Evolutionary conservation across 768 basidiomycete genomes (phyloP).

Genomic region (Lentinula guzmanii): DNA sequence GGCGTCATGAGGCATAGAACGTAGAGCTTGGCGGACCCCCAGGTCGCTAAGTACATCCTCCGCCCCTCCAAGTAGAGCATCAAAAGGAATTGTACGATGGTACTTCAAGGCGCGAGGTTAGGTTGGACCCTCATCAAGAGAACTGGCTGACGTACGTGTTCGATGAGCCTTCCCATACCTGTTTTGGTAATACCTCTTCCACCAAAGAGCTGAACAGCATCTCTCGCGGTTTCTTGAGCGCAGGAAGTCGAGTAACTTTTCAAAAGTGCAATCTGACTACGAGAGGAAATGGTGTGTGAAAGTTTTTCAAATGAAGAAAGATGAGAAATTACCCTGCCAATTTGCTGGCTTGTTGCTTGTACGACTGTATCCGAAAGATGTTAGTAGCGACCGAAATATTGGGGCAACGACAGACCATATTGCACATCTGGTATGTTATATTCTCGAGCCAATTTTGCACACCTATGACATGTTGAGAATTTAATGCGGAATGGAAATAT

Average conservation of each 20-base stretch:
- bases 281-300: not conserved
- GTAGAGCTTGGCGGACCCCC: slow-evolving; percentile 76
- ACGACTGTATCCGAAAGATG: slow-evolving; percentile 30
- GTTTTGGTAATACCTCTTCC: slow-evolving; percentile 80
- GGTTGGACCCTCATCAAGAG: not conserved
- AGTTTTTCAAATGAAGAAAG: not conserved
- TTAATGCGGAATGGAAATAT: not conserved
- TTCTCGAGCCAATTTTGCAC: slow-evolving; percentile 80
- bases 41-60: slow-evolving; percentile 80
- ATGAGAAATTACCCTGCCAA: slow-evolving; percentile 56
- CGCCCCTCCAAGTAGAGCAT: slow-evolving; percentile 75
- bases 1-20: slow-evolving; percentile 66
- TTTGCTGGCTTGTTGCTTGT: slow-evolving; percentile 69
- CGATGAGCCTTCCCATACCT: slow-evolving; percentile 63
- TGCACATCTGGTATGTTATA: slow-evolving; percentile 81
- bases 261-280: slow-evolving; percentile 60
- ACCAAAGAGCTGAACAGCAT: slow-evolving; percentile 81
- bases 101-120: slow-evolving; percentile 29
- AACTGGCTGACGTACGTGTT: slow-evolving; percentile 39
- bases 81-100: slow-evolving; percentile 61
- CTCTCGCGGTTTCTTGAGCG: slow-evolving; percentile 59
- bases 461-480: slow-evolving; percentile 22
- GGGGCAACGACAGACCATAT: slow-evolving; percentile 44
- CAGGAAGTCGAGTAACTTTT: slow-evolving; percentile 63
- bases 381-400: not conserved